Percentiles rank a stretch among this genome's conserved stretches.
Conservation (phyloP, 2,329 filamentous ascomycete species). For the Fusarium virguliforme region DNA sequence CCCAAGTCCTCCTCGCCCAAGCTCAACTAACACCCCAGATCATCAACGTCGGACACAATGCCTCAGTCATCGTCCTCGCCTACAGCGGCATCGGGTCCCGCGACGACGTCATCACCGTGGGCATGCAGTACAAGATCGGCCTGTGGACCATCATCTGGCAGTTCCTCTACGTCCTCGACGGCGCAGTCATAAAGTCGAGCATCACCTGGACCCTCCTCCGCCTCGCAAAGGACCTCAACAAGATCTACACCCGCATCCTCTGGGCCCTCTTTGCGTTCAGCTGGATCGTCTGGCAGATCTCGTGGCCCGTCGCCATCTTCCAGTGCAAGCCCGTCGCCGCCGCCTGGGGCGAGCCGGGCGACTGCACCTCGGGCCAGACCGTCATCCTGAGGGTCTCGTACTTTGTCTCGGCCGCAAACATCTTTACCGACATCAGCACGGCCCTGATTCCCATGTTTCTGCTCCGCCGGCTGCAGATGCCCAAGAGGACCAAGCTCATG, state of each 20-base stretch:
- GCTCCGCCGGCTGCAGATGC: conserved; percentile 37
- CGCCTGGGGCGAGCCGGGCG: conserved; percentile 37
- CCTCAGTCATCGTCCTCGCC: conserved; percentile 28
- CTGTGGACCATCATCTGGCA: conserved; percentile 42
- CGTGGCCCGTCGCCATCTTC: conserved; percentile 43
- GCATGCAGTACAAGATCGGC: conserved; percentile 41
- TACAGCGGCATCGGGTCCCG: conserved; percentile 32
- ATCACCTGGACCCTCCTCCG: conserved; percentile 40
- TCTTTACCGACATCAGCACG: conserved; percentile 36
- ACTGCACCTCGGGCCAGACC: conserved; percentile 32
- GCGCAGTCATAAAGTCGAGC: conserved; percentile 39
- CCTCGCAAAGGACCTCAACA: conserved; percentile 34
- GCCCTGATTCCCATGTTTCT: conserved; percentile 32
- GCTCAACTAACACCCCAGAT: conserved; percentile 28
- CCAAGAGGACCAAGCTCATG: conserved; percentile 29
- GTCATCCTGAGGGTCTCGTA: conserved; percentile 36
- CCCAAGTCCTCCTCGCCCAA: no score
- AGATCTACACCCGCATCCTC: conserved; percentile 15
- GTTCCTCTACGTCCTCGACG: conserved; percentile 37
- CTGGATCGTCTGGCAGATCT: conserved; percentile 42
- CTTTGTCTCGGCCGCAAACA: conserved; percentile 40
- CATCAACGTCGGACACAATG: conserved; percentile 36
- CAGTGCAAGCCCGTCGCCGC: conserved; percentile 44
- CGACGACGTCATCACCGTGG: conserved; percentile 37
- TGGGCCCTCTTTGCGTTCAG: conserved; percentile 30